These are phyloP conservation scores for Podaxis sp. DNA, from an alignment of 768 basidiomycete species.

Conservation along the genomic window DNA sequence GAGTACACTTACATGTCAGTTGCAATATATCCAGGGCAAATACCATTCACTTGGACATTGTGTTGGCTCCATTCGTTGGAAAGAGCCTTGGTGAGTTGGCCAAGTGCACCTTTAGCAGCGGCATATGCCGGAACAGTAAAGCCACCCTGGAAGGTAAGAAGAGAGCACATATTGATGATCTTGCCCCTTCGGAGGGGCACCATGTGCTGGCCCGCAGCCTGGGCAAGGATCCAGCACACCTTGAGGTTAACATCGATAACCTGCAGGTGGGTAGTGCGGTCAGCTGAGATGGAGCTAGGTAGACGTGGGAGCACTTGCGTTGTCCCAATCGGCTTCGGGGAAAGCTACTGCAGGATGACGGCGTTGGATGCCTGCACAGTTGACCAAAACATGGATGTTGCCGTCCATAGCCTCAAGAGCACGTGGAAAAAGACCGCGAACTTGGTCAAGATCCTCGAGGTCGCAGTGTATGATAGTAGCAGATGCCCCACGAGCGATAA, in stretches of 20 bases:
- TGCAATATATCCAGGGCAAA: conserved; percentile 84
- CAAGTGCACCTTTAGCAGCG: conserved; percentile 85
- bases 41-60: conserved; percentile 86
- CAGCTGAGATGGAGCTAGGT: conserved; percentile 1
- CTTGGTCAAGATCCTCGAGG: conserved; percentile 37
- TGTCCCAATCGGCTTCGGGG: conserved; percentile 66
- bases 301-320: conserved; percentile 34
- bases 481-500: conserved; percentile 26
- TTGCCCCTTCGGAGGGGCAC: conserved; percentile 63
- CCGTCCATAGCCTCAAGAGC: conserved; percentile 39
- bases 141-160: conserved; percentile 63
- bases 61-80: conserved; percentile 92
- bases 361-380: conserved; percentile 67
- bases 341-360: conserved; percentile 60
- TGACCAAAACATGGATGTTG: conserved; percentile 61
- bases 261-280: conserved; percentile 32
- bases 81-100: conserved; percentile 84
- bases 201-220: conserved; percentile 91
- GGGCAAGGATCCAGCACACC: conserved; percentile 79
- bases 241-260: conserved; percentile 88
- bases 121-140: conserved; percentile 88
- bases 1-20: conserved; percentile 73
- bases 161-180: conserved; percentile 71
- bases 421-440: conserved; percentile 38
- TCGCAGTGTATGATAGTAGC: conserved; percentile 35